Percentiles rank a stretch among this genome's conserved stretches.
Evolutionary conservation across 192 early-diverging fungal species (phyloP).

Genomic region (Entomortierella lignicola): DNA sequence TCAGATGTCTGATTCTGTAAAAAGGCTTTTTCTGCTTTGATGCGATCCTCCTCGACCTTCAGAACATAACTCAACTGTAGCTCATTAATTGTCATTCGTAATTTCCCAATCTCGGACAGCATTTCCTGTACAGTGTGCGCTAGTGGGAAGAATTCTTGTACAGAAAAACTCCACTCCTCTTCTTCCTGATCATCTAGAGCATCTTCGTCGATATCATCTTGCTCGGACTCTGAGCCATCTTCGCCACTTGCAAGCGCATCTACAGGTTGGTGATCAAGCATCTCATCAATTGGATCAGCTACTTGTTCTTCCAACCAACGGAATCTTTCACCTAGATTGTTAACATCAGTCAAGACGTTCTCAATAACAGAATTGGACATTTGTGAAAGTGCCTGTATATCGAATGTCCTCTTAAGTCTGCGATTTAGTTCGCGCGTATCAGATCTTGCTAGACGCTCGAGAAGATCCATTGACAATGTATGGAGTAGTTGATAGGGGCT

Average conservation of each 20-base stretch:
- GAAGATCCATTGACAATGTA: conserved; percentile 41
- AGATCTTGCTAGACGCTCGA: conserved; percentile 61
- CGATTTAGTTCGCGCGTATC: conserved; percentile 66
- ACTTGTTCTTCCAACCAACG: conserved; percentile 56
- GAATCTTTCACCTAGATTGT: conserved; percentile 57
- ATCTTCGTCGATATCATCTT: background rate
- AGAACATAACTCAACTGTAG: conserved; percentile 69
- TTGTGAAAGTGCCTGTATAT: conserved; percentile 64
- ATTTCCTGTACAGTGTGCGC: conserved; percentile 57
- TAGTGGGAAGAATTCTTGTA: conserved; percentile 63
- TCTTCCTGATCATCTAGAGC: conserved; percentile 2
- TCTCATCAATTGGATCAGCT: conserved; percentile 36
- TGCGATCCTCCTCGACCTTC: conserved; percentile 64
- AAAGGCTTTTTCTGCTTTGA: conserved; percentile 64
- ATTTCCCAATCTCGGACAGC: conserved; percentile 61
- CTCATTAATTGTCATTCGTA: conserved; percentile 68
- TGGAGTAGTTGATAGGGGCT: conserved; percentile 61
- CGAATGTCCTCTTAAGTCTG: conserved; percentile 62
- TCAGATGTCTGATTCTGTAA: conserved; percentile 14
- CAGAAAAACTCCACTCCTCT: conserved; percentile 50
- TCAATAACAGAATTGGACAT: conserved; percentile 68
- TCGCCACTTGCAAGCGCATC: background rate
- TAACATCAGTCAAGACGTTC: conserved; percentile 62
- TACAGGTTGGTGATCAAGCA: background rate
- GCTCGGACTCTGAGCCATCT: background rate